Base-by-base conservation (phyloP, 176 grass and related monocot genomes). In the Zoysia pacifica region DNA sequence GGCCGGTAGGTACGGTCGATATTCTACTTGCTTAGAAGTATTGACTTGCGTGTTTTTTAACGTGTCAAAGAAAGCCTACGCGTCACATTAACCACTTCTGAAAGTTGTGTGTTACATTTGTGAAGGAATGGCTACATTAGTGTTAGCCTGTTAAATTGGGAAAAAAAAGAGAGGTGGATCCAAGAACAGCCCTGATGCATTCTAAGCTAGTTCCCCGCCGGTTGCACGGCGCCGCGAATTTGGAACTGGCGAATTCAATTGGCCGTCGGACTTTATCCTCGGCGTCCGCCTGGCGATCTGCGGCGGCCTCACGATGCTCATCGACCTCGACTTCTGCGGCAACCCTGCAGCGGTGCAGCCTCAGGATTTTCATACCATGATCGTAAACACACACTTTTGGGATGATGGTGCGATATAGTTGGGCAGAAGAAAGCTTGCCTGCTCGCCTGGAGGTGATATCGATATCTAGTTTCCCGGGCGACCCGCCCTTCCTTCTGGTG, bases 241-340 rank as follows among this genome's bases (percentile, higher is more conserved):
- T 2, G 72, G 86, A 19, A 64, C 67, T 6, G 81, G 67, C 1
- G 48, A 37, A 18, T 78, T 79, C 11, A 91, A 42, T 2, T 82
- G 81, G 4, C 80, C 84, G 36, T 89, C 92, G 18, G 90, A 88
- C 48, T 75, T 93, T 43, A 81, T 91, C 81, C 90, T 87, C 10
- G 79, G 84, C 9, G 61, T 85, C 10, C 83, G 86, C 55, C 81
- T 69, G 4, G 52, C 4, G 20, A 51, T 16, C 35, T 65, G 82
- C 16, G 75, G 65, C 5, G 49, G 62, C 60, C 83, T 89, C 1
- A 75, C 77, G 35, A 63, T 74, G 2, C 78, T 78, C 65, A 82
- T 81, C 2, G 87, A 85, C 72, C 58, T 89, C 3, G 78, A 85
- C 38, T 85, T 89, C 43, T 78, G 58, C 45, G 82, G 78, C 5